Percentiles rank a stretch among this genome's conserved stretches.
Evolutionary conservation across 1,139 yeast species (phyloP).

Genomic region (Nakaseomyces bracarensis): DNA sequence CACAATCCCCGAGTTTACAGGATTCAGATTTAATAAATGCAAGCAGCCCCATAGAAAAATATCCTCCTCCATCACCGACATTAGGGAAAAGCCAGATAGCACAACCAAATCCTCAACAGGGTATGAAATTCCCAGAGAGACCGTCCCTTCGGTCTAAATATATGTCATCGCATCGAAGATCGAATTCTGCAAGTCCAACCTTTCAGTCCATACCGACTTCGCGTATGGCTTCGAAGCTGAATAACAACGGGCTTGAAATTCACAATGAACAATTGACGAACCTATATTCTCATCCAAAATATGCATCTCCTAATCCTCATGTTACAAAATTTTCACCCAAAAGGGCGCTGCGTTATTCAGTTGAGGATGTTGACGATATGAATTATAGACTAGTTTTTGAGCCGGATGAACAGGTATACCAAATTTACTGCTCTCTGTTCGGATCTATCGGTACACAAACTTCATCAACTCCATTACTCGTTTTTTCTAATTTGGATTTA

Average conservation of each 20-base stretch:
- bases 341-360: constrained; percentile 11
- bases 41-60: background rate
- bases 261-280: constrained; percentile 3
- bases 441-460: constrained; percentile 23
- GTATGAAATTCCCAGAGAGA: constrained; percentile 1
- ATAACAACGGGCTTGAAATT: background rate
- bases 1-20: constrained; percentile 6
- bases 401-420: constrained; percentile 26
- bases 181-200: constrained; percentile 7
- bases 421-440: constrained; percentile 21
- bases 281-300: constrained; percentile 7
- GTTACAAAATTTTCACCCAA: constrained; percentile 4
- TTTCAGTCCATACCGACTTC: constrained; percentile 1
- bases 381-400: constrained; percentile 18
- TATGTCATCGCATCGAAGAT: constrained; percentile 4
- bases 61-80: background rate
- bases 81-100: background rate
- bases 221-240: background rate
- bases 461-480: constrained; percentile 22
- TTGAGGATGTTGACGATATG: constrained; percentile 11
- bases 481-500: constrained; percentile 17
- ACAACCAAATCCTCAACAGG: constrained; percentile 4
- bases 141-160: background rate
- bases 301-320: constrained; percentile 5
- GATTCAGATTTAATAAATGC: background rate